These are phyloP conservation scores for Neonectria magnoliae DNA, from an alignment of 2,329 filamentous ascomycete species.

Conservation along the genomic window DNA sequence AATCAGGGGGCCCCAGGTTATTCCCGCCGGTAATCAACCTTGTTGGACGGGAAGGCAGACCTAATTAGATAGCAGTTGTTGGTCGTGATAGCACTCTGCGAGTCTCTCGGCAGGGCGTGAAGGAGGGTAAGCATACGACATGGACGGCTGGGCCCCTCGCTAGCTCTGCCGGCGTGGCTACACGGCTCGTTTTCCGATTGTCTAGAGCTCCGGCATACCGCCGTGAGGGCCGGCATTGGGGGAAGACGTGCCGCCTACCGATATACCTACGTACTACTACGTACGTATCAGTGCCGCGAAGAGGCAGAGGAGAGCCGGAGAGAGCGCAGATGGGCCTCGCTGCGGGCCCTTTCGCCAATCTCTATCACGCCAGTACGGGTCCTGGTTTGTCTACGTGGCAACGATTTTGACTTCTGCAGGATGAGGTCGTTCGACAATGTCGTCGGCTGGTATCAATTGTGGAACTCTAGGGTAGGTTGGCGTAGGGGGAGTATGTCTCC, in stretches of 20 bases:
- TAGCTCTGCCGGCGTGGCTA: constrained; percentile 17
- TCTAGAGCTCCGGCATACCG: constrained; percentile 21
- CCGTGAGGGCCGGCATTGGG: constrained; percentile 25
- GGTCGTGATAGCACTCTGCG: constrained; percentile 4
- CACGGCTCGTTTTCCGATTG: constrained; percentile 22
- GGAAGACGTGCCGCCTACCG: constrained; percentile 19
- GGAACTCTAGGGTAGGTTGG: constrained; percentile 10
- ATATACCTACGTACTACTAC: background rate
- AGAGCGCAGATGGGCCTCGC: constrained; percentile 10
- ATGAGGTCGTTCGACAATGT: constrained; percentile 11
- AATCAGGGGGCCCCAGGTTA: constrained; percentile 14
- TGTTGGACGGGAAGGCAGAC: constrained; percentile 1
- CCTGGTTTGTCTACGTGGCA: constrained; percentile 22
- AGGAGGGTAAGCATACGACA: constrained; percentile 22
- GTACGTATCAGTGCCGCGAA: background rate
- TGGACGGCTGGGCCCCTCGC: constrained; percentile 15
- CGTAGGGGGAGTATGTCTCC: background rate
- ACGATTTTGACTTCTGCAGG: constrained; percentile 1
- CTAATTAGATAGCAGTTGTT: constrained; percentile 2
- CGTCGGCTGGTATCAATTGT: constrained; percentile 1
- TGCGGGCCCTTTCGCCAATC: constrained; percentile 26
- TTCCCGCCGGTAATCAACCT: constrained; percentile 6
- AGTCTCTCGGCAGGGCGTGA: background rate
- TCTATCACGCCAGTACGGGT: constrained; percentile 22
- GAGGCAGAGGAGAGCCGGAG: background rate